phyloP scores from a whole-genome alignment of 257 asterid genomes.

The Solanum acaule region DNA sequence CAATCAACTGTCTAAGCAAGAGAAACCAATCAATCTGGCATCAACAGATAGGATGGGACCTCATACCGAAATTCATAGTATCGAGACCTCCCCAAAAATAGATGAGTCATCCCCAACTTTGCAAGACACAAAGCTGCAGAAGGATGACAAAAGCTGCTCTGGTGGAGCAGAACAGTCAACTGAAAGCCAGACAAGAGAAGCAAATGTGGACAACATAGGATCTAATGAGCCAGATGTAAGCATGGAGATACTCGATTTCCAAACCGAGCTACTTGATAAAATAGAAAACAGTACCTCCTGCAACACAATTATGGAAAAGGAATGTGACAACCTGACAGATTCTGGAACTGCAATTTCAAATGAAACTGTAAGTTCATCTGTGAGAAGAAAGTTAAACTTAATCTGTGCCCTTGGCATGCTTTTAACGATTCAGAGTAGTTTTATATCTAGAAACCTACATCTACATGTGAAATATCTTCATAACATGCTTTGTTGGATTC shows the following conservation, averaged over 20 bases:
- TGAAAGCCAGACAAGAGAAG: constrained; percentile 5
- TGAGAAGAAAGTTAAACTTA: background rate
- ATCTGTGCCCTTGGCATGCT: background rate
- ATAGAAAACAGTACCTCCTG: background rate
- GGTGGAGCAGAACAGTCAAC: constrained; percentile 16
- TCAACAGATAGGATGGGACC: constrained; percentile 18
- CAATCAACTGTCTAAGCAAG: constrained; percentile 2
- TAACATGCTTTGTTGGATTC: constrained; percentile 4
- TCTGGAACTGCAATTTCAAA: constrained; percentile 8
- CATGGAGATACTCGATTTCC: background rate
- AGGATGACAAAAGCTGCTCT: constrained; percentile 17
- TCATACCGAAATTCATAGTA: constrained; percentile 18
- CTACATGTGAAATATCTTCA: background rate
- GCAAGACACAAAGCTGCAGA: constrained; percentile 33
- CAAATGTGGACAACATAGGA: constrained; percentile 3
- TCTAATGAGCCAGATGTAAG: constrained; percentile 3
- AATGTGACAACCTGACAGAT: constrained; percentile 11
- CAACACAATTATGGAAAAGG: constrained; percentile 19
- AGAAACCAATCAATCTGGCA: constrained; percentile 17
- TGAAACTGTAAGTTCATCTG: constrained; percentile 29
- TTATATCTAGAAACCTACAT: background rate
- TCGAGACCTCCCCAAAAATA: constrained; percentile 30
- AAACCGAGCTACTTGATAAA: constrained; percentile 1
- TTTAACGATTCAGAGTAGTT: background rate
- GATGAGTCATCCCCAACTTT: constrained; percentile 26